phyloP scores from a whole-genome alignment of 106 monocot genomes.

The Ottelia alismoides region DNA sequence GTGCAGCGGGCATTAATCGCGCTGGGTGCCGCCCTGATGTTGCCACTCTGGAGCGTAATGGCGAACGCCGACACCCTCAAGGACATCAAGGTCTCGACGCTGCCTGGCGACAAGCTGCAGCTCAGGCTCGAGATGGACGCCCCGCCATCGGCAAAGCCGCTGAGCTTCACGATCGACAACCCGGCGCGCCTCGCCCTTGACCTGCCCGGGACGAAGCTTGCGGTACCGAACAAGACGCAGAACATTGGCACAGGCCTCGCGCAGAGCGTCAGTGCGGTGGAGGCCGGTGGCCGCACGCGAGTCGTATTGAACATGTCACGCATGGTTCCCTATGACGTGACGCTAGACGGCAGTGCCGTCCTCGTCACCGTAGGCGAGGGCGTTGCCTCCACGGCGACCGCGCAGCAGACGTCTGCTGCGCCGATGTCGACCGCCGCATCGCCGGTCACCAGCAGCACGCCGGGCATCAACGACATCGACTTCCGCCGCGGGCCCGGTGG shows the following conservation, averaged over 20 bases:
- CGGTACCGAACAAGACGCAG: not conserved
- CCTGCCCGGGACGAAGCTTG: not conserved
- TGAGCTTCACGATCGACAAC: not conserved
- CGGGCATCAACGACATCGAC: not conserved
- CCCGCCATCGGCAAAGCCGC: not conserved
- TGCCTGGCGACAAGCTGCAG: not conserved
- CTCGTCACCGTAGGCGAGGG: not conserved
- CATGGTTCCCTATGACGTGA: not conserved
- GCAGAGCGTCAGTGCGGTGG: not conserved
- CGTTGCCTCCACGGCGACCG: too few species aligned
- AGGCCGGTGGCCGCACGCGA: not conserved
- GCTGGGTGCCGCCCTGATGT: too few species aligned
- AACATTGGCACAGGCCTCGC: not conserved
- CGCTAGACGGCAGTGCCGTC: not conserved
- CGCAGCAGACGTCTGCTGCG: too few species aligned
- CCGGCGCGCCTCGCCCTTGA: not conserved
- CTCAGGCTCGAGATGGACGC: not conserved
- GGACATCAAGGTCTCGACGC: not conserved
- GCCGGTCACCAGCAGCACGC: too few species aligned
- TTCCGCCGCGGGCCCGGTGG: not conserved
- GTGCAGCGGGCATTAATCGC: too few species aligned
- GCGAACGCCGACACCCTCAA: not conserved
- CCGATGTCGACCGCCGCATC: not conserved
- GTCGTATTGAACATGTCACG: not conserved
- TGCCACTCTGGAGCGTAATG: too few species aligned